phyloP scores from a whole-genome alignment of 495 filamentous ascomycete genomes.

The Diplogelasinospora grovesii region DNA sequence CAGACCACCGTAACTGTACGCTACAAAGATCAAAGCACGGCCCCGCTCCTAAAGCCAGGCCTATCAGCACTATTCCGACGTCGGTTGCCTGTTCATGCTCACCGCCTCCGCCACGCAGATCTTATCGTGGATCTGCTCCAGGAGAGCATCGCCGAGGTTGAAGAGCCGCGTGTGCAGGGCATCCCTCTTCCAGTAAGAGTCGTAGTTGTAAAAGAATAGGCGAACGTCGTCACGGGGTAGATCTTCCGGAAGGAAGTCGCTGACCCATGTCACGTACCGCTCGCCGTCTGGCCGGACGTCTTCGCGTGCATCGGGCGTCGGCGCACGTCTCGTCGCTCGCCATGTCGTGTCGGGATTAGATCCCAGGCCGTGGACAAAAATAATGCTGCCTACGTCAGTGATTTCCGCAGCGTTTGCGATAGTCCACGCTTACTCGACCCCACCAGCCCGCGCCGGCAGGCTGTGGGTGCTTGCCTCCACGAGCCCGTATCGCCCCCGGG shows the following conservation, averaged over 20 bases:
- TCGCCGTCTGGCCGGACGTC: background rate
- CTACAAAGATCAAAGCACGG: conserved; percentile 14
- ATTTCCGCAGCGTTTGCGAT: no score
- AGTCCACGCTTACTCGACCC: conserved; percentile 1
- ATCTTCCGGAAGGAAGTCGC: conserved; percentile 13
- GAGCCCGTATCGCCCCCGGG: background rate
- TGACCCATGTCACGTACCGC: conserved; percentile 11
- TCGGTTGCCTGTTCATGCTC: background rate
- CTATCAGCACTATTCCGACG: background rate
- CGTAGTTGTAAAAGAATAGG: conserved; percentile 19
- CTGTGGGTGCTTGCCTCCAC: background rate
- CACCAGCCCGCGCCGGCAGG: background rate
- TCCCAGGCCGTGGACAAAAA: conserved; percentile 15
- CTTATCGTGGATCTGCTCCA: conserved; percentile 1
- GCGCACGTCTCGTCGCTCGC: conserved; percentile 1
- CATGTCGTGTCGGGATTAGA: conserved; percentile 17
- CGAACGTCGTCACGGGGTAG: conserved; percentile 8
- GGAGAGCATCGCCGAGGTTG: conserved; percentile 9
- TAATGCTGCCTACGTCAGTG: conserved; percentile 5
- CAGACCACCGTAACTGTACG: conserved; percentile 18
- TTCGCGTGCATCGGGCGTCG: background rate
- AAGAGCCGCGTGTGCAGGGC: conserved; percentile 10
- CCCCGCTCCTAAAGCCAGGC: conserved; percentile 8
- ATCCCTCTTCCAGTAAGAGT: conserved; percentile 17
- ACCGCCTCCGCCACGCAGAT: conserved; percentile 4